A percentile compares a stretch with the other conserved stretches of the same genome.
Evolutionary conservation across 768 basidiomycete genomes (phyloP).

Genomic region (Pisolithus orientalis): DNA sequence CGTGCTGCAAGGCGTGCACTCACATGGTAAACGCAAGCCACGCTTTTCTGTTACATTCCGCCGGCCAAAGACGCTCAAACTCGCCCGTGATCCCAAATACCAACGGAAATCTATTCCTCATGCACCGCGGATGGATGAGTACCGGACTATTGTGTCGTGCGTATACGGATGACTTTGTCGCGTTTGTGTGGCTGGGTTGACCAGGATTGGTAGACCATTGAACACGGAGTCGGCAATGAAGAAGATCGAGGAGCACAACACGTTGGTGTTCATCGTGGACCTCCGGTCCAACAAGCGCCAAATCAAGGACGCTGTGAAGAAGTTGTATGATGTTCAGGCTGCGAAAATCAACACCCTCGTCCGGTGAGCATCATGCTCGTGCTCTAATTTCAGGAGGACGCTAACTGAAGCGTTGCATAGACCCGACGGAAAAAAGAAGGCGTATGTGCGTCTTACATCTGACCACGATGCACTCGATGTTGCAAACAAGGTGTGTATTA

Average conservation of each 20-base stretch:
- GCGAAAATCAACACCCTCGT: conserved; percentile 98
- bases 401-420: conserved; percentile 31
- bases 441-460: conserved; percentile 91
- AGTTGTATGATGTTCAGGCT: conserved; percentile 95
- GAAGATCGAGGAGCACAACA: conserved; percentile 99
- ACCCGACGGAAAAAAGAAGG: conserved; percentile 99
- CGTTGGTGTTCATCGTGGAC: conserved; percentile 96
- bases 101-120: conserved; percentile 93
- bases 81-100: conserved; percentile 83
- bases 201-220: conserved; percentile 47
- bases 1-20: conserved; percentile 80
- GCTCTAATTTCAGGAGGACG: neutral
- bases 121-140: conserved; percentile 94
- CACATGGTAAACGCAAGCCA: conserved; percentile 71
- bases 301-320: conserved; percentile 99
- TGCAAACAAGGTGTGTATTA: conserved; percentile 79
- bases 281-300: conserved; percentile 95
- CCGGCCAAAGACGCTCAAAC: conserved; percentile 88
- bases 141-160: conserved; percentile 86
- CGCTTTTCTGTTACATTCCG: conserved; percentile 89
- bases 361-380: conserved; percentile 49
- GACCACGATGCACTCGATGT: conserved; percentile 96
- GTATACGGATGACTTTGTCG: conserved; percentile 24
- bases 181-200: neutral
- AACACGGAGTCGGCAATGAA: conserved; percentile 99